These are phyloP conservation scores for Schizochytrium sp. DNA, from an alignment of 108 stramenopile species.

Conservation along the genomic window DNA sequence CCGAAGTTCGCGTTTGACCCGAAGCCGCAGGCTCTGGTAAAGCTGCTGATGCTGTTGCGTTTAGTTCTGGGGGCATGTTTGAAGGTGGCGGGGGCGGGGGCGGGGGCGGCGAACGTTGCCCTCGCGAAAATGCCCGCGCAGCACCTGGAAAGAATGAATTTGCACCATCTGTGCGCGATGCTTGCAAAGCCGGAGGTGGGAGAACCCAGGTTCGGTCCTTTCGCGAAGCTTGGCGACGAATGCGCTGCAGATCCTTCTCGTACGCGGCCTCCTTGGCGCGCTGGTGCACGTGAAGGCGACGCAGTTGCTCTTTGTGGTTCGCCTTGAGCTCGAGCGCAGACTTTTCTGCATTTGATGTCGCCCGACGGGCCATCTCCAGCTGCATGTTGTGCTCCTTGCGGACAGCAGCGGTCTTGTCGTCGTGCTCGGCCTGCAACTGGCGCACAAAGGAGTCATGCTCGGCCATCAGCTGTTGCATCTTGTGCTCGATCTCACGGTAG, in stretches of 20 bases:
- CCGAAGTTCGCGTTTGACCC: no score
- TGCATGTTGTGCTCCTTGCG: slow-evolving; percentile 18
- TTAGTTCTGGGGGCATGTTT: background rate
- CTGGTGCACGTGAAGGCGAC: background rate
- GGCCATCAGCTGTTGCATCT: background rate
- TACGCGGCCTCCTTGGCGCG: background rate
- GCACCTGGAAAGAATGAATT: no score
- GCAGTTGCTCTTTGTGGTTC: background rate
- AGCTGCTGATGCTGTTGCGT: background rate
- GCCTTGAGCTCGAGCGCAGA: background rate
- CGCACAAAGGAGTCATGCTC: background rate
- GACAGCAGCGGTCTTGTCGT: background rate
- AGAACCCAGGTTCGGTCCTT: background rate
- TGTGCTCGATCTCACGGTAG: background rate
- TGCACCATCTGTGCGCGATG: no score
- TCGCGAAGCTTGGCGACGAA: background rate
- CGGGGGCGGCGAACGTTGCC: background rate
- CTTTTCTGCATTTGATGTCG: background rate
- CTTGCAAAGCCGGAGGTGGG: no score
- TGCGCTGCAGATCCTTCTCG: background rate
- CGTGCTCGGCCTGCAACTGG: background rate
- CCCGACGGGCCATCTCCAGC: background rate
- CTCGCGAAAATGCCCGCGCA: background rate
- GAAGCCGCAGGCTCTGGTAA: no score
- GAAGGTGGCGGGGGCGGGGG: background rate